These are phyloP conservation scores for Trifolium repens DNA, from an alignment of 306 rosid species.

Conservation along the genomic window DNA sequence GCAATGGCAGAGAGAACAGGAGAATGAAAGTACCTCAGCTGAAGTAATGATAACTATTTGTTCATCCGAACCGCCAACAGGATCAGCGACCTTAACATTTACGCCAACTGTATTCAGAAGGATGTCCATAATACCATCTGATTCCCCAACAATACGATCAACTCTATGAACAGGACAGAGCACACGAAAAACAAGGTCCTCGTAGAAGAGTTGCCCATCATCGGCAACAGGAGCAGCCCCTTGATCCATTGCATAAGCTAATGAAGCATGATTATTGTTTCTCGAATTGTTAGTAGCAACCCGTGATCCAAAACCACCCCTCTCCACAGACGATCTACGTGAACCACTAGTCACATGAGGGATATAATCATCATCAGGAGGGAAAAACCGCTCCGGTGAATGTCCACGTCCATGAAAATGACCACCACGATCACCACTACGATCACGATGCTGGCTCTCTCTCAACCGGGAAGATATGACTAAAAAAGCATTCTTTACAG, in stretches of 20 bases:
- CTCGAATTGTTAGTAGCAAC: slow-evolving; percentile 55
- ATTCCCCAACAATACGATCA: slow-evolving; percentile 77
- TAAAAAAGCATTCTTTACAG: slow-evolving; percentile 75
- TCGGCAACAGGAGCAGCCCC: slow-evolving; percentile 64
- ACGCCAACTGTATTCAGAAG: slow-evolving; percentile 92
- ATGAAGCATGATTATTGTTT: slow-evolving; percentile 63
- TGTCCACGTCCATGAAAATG: slow-evolving; percentile 79
- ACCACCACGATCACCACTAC: slow-evolving; percentile 52
- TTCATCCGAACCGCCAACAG: slow-evolving; percentile 77
- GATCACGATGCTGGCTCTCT: slow-evolving; percentile 99
- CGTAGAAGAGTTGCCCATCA: slow-evolving; percentile 61
- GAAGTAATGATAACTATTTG: slow-evolving; percentile 85
- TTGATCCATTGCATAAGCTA: slow-evolving; percentile 60
- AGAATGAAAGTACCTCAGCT: slow-evolving; percentile 71
- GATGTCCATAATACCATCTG: slow-evolving; percentile 80
- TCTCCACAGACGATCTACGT: slow-evolving; percentile 75
- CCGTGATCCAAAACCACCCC: slow-evolving; percentile 68
- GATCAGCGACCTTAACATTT: slow-evolving; percentile 72
- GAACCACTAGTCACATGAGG: slow-evolving; percentile 64
- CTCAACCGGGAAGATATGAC: slow-evolving; percentile 84
- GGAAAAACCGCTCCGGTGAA: slow-evolving; percentile 82
- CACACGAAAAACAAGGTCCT: slow-evolving; percentile 85
- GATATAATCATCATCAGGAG: slow-evolving; percentile 80
- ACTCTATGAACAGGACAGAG: slow-evolving; percentile 88
- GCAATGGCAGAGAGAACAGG: slow-evolving; percentile 30